Percentiles rank a stretch among this genome's conserved stretches.
Evolutionary conservation across 2,329 filamentous ascomycete genomes (phyloP).

Genomic region (Cladophialophora exuberans): DNA sequence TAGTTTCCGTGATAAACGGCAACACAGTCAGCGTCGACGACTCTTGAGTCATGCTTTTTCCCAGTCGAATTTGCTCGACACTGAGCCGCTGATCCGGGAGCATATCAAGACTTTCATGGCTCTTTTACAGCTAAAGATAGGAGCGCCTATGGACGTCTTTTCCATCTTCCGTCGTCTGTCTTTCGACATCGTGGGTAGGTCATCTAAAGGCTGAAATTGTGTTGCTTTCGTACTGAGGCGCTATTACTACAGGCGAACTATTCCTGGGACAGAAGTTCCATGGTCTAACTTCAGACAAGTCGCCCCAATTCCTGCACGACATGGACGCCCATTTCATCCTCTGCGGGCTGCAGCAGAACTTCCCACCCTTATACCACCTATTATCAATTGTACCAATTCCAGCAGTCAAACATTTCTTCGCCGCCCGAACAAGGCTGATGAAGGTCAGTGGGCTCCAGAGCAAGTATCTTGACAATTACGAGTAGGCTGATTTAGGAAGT

Average conservation of each 20-base stretch:
- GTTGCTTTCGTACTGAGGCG: not conserved
- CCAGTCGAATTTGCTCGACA: slow-evolving; percentile 40
- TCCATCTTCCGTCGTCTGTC: slow-evolving; percentile 15
- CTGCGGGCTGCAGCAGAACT: slow-evolving; percentile 1
- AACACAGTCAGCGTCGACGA: slow-evolving; percentile 44
- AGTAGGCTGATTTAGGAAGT: not conserved
- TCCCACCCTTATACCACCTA: slow-evolving; percentile 2
- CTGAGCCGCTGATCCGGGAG: slow-evolving; percentile 41
- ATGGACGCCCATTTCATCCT: slow-evolving; percentile 16
- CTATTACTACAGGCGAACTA: slow-evolving; percentile 7
- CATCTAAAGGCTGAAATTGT: too few species aligned
- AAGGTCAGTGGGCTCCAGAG: not conserved
- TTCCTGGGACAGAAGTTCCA: slow-evolving; percentile 18
- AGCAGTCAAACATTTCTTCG: slow-evolving; percentile 6
- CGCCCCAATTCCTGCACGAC: slow-evolving; percentile 11
- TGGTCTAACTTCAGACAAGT: slow-evolving; percentile 1
- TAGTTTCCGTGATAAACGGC: slow-evolving; percentile 35
- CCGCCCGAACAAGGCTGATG: slow-evolving; percentile 4
- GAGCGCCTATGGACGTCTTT: slow-evolving; percentile 26
- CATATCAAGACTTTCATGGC: slow-evolving; percentile 37
- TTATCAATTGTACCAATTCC: not conserved
- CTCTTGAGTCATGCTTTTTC: slow-evolving; percentile 40
- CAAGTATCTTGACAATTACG: not conserved
- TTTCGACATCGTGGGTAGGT: slow-evolving; percentile 22
- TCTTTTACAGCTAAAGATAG: not conserved